Base-by-base conservation (phyloP, 75 land plant species). In the Pinus albicaulis region DNA sequence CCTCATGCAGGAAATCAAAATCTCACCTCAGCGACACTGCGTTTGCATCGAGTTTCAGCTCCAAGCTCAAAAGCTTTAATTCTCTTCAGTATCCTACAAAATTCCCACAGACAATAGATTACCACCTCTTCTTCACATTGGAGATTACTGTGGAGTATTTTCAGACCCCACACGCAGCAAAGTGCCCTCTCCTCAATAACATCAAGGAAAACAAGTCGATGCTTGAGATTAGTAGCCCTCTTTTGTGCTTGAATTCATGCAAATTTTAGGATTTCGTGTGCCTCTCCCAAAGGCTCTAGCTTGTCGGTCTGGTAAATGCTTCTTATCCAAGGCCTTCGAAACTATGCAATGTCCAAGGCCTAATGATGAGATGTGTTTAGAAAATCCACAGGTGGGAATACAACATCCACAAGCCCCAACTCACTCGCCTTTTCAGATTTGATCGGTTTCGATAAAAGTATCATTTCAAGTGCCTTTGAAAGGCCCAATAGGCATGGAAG, bases 401-500 rank as follows among this genome's bases (percentile, higher is more conserved):
- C 28, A 14, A 85, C 91, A 87, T 93, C 95, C 52, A 93, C 88
- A 68, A 93, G 93, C 34, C 95, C 93, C 61, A 85, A 56, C 34
- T 73, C 77, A 55, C 69, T 76, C 34, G 93, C 95, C 77, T 93
- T 93, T 22, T 85, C 80, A 17, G 92, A 90, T 79, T 86, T 86
- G 23, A 91, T 80, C 36, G 89, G 85, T 61, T 93, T 93, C 41
- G 95, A 91, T 59, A 78, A 70, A 87, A 93, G 77, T 65, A 93
- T 93, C 93, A 93, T 91, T 78, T 93, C 93, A 76, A 93, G 89
- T 20, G 91, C 91, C 75, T 91, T 93, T 19, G 95, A 17, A 24
- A 91, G 85, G 19, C 95, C 95, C 24, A 91, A 91, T 62, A 91
- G 86, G 16, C 95, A 93, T 5, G 95, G 95, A 75, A 93, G 89